phyloP scores from a whole-genome alignment of 2,329 filamentous ascomycete species.

The Cytospora chrysosperma region DNA sequence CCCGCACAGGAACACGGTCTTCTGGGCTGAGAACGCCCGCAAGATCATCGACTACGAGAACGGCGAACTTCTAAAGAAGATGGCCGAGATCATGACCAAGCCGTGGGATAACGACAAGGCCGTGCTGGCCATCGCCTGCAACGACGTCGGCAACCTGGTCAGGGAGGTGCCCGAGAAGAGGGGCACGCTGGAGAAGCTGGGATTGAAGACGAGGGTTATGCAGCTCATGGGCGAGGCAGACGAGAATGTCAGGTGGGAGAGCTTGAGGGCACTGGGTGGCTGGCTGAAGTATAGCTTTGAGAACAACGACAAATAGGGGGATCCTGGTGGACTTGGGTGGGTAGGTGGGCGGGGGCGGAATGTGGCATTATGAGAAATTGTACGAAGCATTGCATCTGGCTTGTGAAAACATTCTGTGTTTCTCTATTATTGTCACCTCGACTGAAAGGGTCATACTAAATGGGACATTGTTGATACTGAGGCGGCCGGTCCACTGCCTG shows the following conservation, averaged over 20 bases:
- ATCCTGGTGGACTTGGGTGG: not conserved
- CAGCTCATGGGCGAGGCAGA: conserved; percentile 88
- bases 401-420: not conserved
- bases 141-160: conserved; percentile 85
- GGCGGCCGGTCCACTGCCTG: not conserved
- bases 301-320: conserved; percentile 29
- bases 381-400: conserved; percentile 23
- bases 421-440: not conserved
- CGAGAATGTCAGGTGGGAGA: conserved; percentile 90
- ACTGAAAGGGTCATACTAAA: not conserved
- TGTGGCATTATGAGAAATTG: conserved; percentile 16
- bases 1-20: conserved; percentile 79
- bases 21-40: conserved; percentile 90
- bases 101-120: conserved; percentile 80
- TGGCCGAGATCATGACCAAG: conserved; percentile 78
- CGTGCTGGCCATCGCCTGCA: conserved; percentile 88
- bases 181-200: conserved; percentile 75
- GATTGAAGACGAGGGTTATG: conserved; percentile 86
- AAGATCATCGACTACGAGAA: conserved; percentile 83
- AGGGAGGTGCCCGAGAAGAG: conserved; percentile 87
- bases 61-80: conserved; percentile 72
- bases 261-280: conserved; percentile 72
- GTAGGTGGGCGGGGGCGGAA: not conserved
- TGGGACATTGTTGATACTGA: not conserved
- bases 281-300: conserved; percentile 67